Evolutionary conservation across 805 yeast species (phyloP), one percentile per base, ranked within the genome.

Genomic region (Monosporozyma aquatica): DNA sequence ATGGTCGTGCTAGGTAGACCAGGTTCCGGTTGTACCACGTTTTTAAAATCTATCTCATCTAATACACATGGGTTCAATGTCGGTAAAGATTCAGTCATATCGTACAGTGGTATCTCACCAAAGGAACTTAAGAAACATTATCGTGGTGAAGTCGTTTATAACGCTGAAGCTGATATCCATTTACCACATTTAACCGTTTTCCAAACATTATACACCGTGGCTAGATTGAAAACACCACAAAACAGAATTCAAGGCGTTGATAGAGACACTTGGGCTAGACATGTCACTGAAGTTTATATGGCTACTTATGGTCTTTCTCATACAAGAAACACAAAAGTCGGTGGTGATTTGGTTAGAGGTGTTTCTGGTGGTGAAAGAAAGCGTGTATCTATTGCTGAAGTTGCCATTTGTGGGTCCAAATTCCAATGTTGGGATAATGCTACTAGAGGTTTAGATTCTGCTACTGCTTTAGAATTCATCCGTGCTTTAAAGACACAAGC

Each of bases 341-440:
- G 83, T 47, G 71, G 70, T 53, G 82, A 76, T 47, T 66, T 71
- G 30, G 71, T 80, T 25, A 71, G 86, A 59, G 84, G 87, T 66
- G 84, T 81, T 35, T 79, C 90, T 41, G 90, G 94, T 55, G 92
- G 94, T 69, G 92, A 84, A 65, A 69, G 94, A 51, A 82, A 83
- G 64, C 76, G 95, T 67, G 90, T 84, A 3, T 80, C 90, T 10
- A 79, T 84, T 53, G 86, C 87, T 10, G 95, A 84, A 64, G 84
- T 83, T 2, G 65, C 82, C 37, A 73, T 82, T 36, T 70, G 79
- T 40, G 76, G 80, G 25, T 81, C 86, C 24, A 66, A 74, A 38
- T 67, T 81, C 41, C 79, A 74, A 48, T 76, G 83, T 62, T 80
- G 84, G 77, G 89, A 84, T 67, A 85, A 85, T 55, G 82, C 90